Percentiles rank a stretch among this genome's conserved stretches.
Conservation (phyloP, 805 yeast genomes). For the Hanseniaspora jakobsenii region DNA sequence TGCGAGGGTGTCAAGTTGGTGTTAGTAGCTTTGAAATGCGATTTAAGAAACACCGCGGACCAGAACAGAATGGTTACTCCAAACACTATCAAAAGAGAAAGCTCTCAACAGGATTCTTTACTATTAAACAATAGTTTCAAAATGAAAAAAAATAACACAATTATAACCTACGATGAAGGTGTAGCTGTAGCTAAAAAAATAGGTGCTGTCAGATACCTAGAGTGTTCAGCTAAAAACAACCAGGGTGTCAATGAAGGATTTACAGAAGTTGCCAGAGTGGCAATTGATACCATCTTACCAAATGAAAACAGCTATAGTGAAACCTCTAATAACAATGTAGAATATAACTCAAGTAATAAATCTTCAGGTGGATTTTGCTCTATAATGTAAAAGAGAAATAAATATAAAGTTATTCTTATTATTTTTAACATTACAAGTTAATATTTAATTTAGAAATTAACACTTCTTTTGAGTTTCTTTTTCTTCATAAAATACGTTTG, state of each 20-base stretch:
- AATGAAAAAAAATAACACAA: conserved; percentile 32
- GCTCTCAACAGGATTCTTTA: conserved; percentile 20
- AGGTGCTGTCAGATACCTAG: conserved; percentile 88
- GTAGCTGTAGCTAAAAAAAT: conserved; percentile 81
- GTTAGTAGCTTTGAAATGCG: conserved; percentile 88
- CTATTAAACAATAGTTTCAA: too few species aligned
- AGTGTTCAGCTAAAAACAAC: conserved; percentile 91
- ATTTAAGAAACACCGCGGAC: conserved; percentile 58
- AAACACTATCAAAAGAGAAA: conserved; percentile 23
- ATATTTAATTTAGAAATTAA: neutral
- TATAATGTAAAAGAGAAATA: conserved; percentile 1
- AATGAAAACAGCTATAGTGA: conserved; percentile 74
- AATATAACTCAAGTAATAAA: neutral
- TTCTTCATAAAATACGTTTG: too few species aligned
- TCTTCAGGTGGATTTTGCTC: neutral
- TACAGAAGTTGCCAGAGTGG: conserved; percentile 96
- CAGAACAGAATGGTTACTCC: conserved; percentile 22
- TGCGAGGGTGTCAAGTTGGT: conserved; percentile 94
- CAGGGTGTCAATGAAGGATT: conserved; percentile 99
- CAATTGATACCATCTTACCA: conserved; percentile 32
- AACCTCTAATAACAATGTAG: conserved; percentile 22
- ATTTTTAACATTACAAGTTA: conserved; percentile 1
- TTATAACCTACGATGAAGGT: conserved; percentile 87
- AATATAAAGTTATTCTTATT: neutral
- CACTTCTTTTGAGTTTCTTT: neutral